Base-by-base conservation (phyloP, 306 rosid genomes). In the Malus sylvestris region DNA sequence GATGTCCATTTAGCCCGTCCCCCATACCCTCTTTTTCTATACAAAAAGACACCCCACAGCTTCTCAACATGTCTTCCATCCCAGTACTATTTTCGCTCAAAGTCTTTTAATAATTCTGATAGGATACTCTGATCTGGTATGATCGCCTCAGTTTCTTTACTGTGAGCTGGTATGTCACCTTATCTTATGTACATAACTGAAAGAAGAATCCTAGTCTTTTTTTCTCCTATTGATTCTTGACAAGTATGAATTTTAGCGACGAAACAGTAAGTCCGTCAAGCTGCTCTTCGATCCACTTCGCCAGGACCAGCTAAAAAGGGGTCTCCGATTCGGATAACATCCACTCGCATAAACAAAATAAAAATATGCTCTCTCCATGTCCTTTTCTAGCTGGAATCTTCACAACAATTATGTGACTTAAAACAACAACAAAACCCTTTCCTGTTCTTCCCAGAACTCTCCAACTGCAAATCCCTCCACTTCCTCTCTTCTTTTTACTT, bases 241-340 rank as follows among this genome's bases (percentile, higher is more conserved):
- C 60, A 23, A 27, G 11, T 59, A 62, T 45, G 70, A 27, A 10
- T 51, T 15, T 51, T 5, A 51, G 55, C 18, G 55, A 5, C 55
- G 55, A 51, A 51, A 5, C 55, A 8, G 20, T 51, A 15, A 15
- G 55, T 4, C 55, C 55, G 55, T 16, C 55, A 16, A 51, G 20
- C 55, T 51, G 20, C 15, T 59, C 16, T 23, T 22, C 25, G 32
- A 23, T 51, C 55, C 55, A 51, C 7, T 5, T 19, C 18, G 72
- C 83, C 67, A 80, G 3, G 79, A 88, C 77, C 83, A 32, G 35
- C 22, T 32, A 77, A 72, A 49, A 67, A 76, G 53, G 27, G 85
- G 86, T 83, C 91, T 85, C 87, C 65, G 76, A 61, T 80, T 83
- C 82, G 83, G 83, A 81, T 80, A 79, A 70, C 82, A 82, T 33